phyloP scores from a whole-genome alignment of 1,284 basidiomycete species.

The Puccinia horiana region DNA sequence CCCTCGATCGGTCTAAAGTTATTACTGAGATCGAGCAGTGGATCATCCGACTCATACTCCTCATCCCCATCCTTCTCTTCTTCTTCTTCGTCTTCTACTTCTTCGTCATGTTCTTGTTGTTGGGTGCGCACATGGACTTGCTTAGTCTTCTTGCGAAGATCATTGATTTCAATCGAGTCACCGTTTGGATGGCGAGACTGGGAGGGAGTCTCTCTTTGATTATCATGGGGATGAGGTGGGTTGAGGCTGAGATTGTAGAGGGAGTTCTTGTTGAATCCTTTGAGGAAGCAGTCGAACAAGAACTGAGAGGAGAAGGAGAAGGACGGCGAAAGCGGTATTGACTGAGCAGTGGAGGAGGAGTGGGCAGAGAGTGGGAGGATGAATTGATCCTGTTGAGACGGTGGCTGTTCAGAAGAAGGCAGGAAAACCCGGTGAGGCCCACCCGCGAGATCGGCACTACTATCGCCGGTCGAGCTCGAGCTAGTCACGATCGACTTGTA shows the following conservation, averaged over 20 bases:
- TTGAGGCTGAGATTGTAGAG: background rate
- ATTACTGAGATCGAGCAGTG: background rate
- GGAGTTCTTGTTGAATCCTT: constrained; percentile 2
- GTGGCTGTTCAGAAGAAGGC: background rate
- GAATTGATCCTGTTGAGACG: constrained; percentile 70
- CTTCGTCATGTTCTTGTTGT: constrained; percentile 5
- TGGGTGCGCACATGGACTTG: background rate
- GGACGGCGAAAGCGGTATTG: background rate
- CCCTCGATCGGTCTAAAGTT: constrained; percentile 33
- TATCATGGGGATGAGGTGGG: background rate
- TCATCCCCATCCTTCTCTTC: background rate
- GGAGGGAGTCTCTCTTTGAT: background rate
- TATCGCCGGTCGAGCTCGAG: background rate
- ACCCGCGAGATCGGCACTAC: background rate
- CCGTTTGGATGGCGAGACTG: background rate
- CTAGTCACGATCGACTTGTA: constrained; percentile 71
- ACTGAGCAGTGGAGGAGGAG: constrained; percentile 28
- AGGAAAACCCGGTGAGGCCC: background rate
- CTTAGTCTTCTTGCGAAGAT: background rate
- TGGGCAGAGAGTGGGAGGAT: constrained; percentile 51
- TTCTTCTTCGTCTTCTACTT: background rate
- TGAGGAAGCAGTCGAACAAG: constrained; percentile 7
- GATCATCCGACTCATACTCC: background rate
- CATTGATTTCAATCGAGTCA: constrained; percentile 7
- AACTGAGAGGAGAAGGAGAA: constrained; percentile 28